Evolutionary conservation across 768 basidiomycete species (phyloP), one percentile per base, ranked within the genome.

Genomic region (Clitopilus hobsonii): DNA sequence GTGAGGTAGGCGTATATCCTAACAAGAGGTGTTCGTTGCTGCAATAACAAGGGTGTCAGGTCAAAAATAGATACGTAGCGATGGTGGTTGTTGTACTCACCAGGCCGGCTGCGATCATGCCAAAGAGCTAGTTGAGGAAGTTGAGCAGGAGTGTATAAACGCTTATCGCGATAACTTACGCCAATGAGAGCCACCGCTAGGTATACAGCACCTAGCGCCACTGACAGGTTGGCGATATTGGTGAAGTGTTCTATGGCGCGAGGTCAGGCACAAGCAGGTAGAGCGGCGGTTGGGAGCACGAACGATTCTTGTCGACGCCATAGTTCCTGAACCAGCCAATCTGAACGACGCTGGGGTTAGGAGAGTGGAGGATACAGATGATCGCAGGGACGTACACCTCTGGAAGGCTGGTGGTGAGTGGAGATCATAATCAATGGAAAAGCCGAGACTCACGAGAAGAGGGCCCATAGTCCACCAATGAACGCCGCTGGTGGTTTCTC

Each of bases 271-370:
- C 16, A 29, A 14, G n/a, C 1, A n/a, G 30, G 11, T 38, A 14
- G 18, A 8, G 18, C 36, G 25, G 20, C 4, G 18, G 13, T 10
- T 27, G 22, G 11, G 20, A 48, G 25, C 6, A 76, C 83, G 28
- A 64, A 88, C 88, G 70, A 6, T 61, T 59, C 26, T 76, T 65
- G 51, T 80, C 83, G 18, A 78, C 65, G 3, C 67, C 65, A 51
- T 80, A 78, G 57, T 77, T 78, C 58, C 78, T 75, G 67, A 87
- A 88, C 59, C 78, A 79, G n/a, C 79, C 74, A 59, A 89, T 78
- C 88, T 88, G 60, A 4, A 54, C 26, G 4, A n/a, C n/a, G n/a
- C n/a, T n/a, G n/a, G n/a, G n/a, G n/a, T n/a, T n/a, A n/a, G 20
- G 20, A 38, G 51, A 51, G 27, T 25, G 5, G 49, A 13, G 11